Conservation (phyloP, 129 eudicot species). For the Centrapalus pauciflorus region DNA sequence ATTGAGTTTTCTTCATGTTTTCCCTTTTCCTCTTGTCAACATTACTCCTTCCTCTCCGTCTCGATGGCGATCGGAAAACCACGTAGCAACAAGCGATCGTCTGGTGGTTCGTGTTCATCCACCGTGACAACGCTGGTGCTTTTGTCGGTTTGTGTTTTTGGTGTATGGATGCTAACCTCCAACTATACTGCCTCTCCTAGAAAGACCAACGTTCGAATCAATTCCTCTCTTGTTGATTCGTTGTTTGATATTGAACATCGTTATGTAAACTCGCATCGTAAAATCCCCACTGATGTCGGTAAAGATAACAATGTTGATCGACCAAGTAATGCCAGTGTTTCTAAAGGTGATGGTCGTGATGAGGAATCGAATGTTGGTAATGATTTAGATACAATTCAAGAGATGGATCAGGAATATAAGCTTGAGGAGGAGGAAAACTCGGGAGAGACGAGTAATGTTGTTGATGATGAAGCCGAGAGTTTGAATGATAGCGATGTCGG, state of each 20-base stretch:
- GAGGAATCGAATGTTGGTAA: not conserved
- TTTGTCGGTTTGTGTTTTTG: conserved; percentile 42
- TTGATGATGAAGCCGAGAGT: conserved; percentile 20
- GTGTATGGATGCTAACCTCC: conserved; percentile 56
- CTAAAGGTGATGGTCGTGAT: conserved; percentile 32
- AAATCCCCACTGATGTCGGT: conserved; percentile 12
- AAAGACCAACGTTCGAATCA: conserved; percentile 19
- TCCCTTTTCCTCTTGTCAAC: conserved; percentile 7
- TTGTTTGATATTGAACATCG: not conserved
- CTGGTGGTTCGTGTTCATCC: conserved; percentile 37
- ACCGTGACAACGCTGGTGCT: conserved; percentile 43
- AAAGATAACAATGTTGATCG: not conserved
- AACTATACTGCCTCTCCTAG: conserved; percentile 22
- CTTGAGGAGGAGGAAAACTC: conserved; percentile 9
- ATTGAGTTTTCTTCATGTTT: conserved; percentile 12
- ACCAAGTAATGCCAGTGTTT: conserved; percentile 4
- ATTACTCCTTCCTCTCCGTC: not conserved
- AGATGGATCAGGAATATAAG: conserved; percentile 1
- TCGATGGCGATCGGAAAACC: conserved; percentile 48
- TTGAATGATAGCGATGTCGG: conserved; percentile 27
- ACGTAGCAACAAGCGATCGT: conserved; percentile 43
- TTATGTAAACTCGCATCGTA: conserved; percentile 13
- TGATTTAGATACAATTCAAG: not conserved
- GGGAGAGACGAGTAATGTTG: not conserved
- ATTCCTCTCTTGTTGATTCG: conserved; percentile 1